Base-by-base conservation (phyloP, 73 alveolate genomes). In the Breviolum minutum region DNA sequence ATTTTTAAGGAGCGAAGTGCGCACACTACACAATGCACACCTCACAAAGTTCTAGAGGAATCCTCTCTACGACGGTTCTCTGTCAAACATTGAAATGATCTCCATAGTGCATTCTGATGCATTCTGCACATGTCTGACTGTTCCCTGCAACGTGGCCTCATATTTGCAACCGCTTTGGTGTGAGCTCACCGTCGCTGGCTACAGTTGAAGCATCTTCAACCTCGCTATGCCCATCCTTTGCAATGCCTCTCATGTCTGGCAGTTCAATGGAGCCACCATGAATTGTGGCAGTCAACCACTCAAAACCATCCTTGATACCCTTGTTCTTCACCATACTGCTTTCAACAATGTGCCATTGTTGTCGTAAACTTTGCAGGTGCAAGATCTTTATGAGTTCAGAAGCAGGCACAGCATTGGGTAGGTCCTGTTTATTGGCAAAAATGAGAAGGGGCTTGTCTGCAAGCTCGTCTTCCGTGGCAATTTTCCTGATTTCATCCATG, bases 381-480 rank as follows among this genome's bases (percentile, higher is more conserved):
- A 99, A 95, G n/a, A 32, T 22, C 13, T 89, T 94, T 20, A 94
- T 76, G 16, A 99, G 54, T 27, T 99, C 99, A 2, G 93, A 61
- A 9, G 62, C 80, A 9, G 22, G 27, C 8, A 61, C 24, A 54
- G 95, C 74, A 11, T n/a, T n/a, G 27, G 95, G 80, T 26, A 32
- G 74, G 80, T 63, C 74, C 79, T 86, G 99, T 99, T 99, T 99
- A 99, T 99, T 99, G 95, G 99, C 99, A 99, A 99, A 99, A 90
- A 99, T 99, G 94, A 99, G 99, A 70, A 99, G 95, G 40, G 99
- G 99, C 95, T 95, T 99, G 76, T 99, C 99, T 94, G 99, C 91
- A 77, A 99, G 99, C 94, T 99, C 99, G 95, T 99, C 99, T 95
- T 99, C 99, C 84, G 99, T 99, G 99, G 87, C 11, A 8, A 86